phyloP scores from a whole-genome alignment of 1,139 yeast species.

The Cylindricascospora bacillispora region DNA sequence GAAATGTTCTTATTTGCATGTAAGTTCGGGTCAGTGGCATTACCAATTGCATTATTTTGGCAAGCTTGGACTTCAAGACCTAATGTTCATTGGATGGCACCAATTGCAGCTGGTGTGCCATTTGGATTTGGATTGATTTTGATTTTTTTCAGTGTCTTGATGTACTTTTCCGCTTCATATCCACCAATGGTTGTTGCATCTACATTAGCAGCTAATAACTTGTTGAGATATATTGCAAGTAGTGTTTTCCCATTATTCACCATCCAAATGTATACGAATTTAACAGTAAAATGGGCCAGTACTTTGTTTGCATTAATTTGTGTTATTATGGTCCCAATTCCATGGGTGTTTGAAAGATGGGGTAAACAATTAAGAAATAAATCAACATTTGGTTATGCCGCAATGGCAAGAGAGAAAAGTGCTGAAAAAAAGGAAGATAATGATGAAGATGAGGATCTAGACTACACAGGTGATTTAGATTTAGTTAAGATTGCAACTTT shows the following conservation, averaged over 20 bases:
- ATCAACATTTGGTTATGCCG: slow-evolving; percentile 49
- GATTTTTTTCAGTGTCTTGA: slow-evolving; percentile 59
- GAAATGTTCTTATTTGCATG: slow-evolving; percentile 35
- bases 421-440: slow-evolving; percentile 14
- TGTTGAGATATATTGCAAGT: slow-evolving; percentile 44
- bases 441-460: slow-evolving; percentile 2
- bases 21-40: slow-evolving; percentile 46
- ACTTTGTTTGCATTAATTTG: slow-evolving; percentile 63
- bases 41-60: slow-evolving; percentile 69
- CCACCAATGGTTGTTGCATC: slow-evolving; percentile 68
- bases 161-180: slow-evolving; percentile 60
- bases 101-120: slow-evolving; percentile 61
- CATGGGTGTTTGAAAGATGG: slow-evolving; percentile 45
- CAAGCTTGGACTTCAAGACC: slow-evolving; percentile 63
- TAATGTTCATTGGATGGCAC: slow-evolving; percentile 67
- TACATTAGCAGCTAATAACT: slow-evolving; percentile 68
- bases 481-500: slow-evolving; percentile 8
- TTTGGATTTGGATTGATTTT: slow-evolving; percentile 65
- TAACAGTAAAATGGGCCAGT: slow-evolving; percentile 69
- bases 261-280: slow-evolving; percentile 57
- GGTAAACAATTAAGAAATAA: slow-evolving; percentile 41
- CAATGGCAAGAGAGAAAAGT: slow-evolving; percentile 23
- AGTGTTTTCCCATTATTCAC: slow-evolving; percentile 65
- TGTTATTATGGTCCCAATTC: slow-evolving; percentile 58
- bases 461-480: slow-evolving; percentile 5